Conservation (phyloP, 2,329 filamentous ascomycete genomes). For the Metarhizium robertsii region DNA sequence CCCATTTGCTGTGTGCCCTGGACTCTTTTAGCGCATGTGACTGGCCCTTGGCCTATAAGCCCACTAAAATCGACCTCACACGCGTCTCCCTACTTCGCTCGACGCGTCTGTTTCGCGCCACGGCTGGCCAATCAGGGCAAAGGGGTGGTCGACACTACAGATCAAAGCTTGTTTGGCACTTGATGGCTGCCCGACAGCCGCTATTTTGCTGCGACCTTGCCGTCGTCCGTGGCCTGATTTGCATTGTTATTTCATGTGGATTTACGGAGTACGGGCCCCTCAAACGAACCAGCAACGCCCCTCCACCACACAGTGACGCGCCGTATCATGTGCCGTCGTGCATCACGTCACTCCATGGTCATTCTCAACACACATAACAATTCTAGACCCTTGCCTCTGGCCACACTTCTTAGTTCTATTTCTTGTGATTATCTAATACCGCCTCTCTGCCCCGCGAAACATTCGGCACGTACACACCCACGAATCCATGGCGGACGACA, state of each 20-base stretch:
- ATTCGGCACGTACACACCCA: neutral
- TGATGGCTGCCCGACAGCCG: no score
- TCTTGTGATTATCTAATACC: neutral
- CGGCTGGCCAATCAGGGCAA: conserved; percentile 8
- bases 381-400: neutral
- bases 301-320: neutral
- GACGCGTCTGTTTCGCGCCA: conserved; percentile 22
- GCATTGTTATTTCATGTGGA: no score
- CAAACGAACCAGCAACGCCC: no score
- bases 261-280: no score
- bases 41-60: neutral
- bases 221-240: no score
- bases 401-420: neutral
- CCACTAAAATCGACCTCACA: neutral
- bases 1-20: neutral
- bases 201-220: no score
- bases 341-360: neutral
- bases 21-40: neutral
- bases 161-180: no score
- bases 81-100: neutral
- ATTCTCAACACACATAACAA: neutral
- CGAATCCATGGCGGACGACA: conserved; percentile 32
- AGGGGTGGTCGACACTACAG: neutral
- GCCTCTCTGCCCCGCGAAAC: neutral
- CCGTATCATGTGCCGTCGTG: neutral